Conservation (phyloP, 176 grass and related monocot genomes). For the Triticum urartu region DNA sequence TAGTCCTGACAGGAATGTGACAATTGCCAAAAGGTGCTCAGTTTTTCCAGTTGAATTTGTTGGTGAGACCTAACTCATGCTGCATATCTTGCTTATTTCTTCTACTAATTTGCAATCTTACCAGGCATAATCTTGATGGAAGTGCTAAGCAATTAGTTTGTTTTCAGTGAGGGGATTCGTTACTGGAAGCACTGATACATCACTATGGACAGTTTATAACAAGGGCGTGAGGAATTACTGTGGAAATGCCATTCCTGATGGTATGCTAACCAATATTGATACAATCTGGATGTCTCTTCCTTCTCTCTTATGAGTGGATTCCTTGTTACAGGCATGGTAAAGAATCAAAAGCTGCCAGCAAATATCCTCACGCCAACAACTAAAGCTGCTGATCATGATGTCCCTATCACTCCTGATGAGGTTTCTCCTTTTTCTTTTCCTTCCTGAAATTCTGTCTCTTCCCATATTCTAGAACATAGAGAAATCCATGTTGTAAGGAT, state of each 20-base stretch:
- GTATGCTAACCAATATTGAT: constrained; percentile 30
- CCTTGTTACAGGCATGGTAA: constrained; percentile 69
- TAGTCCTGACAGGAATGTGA: constrained; percentile 88
- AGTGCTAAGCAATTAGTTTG: constrained; percentile 13
- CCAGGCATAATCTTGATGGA: neutral
- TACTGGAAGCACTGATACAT: constrained; percentile 96
- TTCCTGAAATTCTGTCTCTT: neutral
- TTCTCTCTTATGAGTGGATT: constrained; percentile 1
- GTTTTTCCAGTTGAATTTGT: constrained; percentile 99
- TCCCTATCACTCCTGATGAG: constrained; percentile 83
- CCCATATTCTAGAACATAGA: neutral
- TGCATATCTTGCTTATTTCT: constrained; percentile 20
- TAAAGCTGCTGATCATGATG: constrained; percentile 86
- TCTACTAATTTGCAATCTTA: constrained; percentile 15
- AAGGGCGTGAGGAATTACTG: constrained; percentile 89
- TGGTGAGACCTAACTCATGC: constrained; percentile 56
- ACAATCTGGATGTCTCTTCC: neutral
- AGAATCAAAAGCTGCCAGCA: constrained; percentile 68
- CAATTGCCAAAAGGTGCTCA: constrained; percentile 86
- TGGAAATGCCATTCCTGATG: constrained; percentile 80
- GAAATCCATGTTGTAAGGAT: neutral
- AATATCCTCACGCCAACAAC: constrained; percentile 97
- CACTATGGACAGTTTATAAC: constrained; percentile 89
- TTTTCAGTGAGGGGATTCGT: constrained; percentile 86
- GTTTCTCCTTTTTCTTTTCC: constrained; percentile 24